Evolutionary conservation across 1,284 basidiomycete genomes (phyloP).

Genomic region (Golubevia pallescens): DNA sequence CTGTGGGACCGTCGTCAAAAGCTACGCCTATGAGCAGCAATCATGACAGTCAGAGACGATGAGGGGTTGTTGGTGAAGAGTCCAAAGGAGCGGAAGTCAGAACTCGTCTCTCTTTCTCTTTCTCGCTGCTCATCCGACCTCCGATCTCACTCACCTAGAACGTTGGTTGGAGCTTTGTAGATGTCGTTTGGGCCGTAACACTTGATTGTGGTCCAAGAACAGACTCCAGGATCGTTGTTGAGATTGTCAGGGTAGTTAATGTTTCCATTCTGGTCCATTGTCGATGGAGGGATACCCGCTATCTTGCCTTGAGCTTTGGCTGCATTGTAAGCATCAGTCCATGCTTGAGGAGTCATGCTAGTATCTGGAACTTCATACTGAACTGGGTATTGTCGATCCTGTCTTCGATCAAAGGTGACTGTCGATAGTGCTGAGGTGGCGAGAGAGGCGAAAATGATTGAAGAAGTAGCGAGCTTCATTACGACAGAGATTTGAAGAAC

Average conservation of each 20-base stretch:
- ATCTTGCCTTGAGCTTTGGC: conserved; percentile 5
- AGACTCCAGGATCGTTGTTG: conserved; percentile 19
- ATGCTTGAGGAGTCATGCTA: conserved; percentile 21
- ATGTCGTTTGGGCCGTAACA: conserved; percentile 27
- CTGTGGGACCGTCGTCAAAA: conserved; percentile 76
- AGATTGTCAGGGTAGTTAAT: conserved; percentile 20
- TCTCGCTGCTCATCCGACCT: too few species aligned
- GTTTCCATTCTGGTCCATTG: conserved; percentile 12
- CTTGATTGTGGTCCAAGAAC: conserved; percentile 37
- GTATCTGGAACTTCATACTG: background rate
- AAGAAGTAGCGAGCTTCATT: background rate
- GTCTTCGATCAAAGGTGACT: background rate
- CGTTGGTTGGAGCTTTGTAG: conserved; percentile 26
- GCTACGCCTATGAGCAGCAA: too few species aligned
- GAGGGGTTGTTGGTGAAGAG: too few species aligned
- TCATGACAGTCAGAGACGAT: too few species aligned
- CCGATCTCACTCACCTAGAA: too few species aligned
- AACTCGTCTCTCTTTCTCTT: too few species aligned
- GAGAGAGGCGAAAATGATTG: background rate
- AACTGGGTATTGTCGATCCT: background rate
- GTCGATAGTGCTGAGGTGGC: background rate
- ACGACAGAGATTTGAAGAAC: background rate
- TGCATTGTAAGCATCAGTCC: conserved; percentile 29
- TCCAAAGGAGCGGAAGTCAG: too few species aligned
- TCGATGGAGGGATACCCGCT: too few species aligned